These are phyloP conservation scores for Russula compacta DNA, from an alignment of 768 basidiomycete species.

Conservation along the genomic window DNA sequence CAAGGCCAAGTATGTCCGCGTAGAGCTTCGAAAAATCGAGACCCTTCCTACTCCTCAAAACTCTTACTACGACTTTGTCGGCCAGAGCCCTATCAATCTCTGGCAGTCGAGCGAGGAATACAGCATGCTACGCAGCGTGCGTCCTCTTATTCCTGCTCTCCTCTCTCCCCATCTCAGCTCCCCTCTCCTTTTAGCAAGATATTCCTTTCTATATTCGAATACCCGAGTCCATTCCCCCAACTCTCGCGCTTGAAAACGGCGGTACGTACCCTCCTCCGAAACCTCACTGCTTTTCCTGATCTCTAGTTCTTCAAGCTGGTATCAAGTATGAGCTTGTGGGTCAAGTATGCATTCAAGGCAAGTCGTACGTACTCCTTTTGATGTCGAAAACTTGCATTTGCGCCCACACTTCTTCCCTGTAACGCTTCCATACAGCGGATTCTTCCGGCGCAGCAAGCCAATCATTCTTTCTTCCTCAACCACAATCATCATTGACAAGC, in stretches of 20 bases:
- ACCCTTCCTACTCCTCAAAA: constrained; percentile 60
- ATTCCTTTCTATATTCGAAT: constrained; percentile 86
- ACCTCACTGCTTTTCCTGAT: neutral
- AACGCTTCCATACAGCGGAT: constrained; percentile 41
- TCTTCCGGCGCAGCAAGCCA: constrained; percentile 74
- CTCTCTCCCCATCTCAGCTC: constrained; percentile 1
- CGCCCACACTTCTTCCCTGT: neutral
- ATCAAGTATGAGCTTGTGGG: constrained; percentile 89
- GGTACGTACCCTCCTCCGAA: constrained; percentile 33
- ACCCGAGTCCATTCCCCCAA: constrained; percentile 87
- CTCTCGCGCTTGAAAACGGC: constrained; percentile 66
- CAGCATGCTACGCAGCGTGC: constrained; percentile 55
- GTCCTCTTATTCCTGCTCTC: constrained; percentile 9
- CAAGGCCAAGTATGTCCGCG: constrained; percentile 87
- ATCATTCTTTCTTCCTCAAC: constrained; percentile 58
- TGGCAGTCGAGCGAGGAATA: constrained; percentile 80
- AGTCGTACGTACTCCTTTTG: constrained; percentile 45
- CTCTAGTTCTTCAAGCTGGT: constrained; percentile 42
- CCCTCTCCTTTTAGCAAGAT: constrained; percentile 49
- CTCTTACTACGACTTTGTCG: constrained; percentile 73
- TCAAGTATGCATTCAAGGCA: constrained; percentile 76
- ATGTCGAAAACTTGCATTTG: neutral
- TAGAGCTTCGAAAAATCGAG: constrained; percentile 89
- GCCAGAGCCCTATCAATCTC: constrained; percentile 70
- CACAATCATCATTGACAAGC: constrained; percentile 80